These are phyloP conservation scores for Cladobotryum mycophilum DNA, from an alignment of 2,329 filamentous ascomycete genomes.

Conservation along the genomic window DNA sequence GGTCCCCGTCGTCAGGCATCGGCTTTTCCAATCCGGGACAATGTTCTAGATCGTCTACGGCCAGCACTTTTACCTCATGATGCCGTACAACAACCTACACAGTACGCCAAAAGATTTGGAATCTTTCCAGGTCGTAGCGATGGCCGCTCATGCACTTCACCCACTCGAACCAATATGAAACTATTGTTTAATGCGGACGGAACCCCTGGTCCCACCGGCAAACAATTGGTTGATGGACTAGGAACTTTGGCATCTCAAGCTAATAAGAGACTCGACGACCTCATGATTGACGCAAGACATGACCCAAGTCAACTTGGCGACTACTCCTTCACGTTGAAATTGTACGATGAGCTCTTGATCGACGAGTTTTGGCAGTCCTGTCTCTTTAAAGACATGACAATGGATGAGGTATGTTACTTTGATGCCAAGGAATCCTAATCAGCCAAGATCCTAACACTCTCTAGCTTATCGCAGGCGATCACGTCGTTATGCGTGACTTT, in stretches of 20 bases:
- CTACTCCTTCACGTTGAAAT: constrained; percentile 12
- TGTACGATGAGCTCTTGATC: constrained; percentile 19
- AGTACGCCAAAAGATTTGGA: constrained; percentile 23
- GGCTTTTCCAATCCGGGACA: constrained; percentile 13
- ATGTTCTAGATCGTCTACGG: constrained; percentile 16
- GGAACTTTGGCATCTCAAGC: constrained; percentile 9
- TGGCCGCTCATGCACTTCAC: constrained; percentile 26
- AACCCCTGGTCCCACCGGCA: constrained; percentile 11
- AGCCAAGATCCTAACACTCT: not conserved
- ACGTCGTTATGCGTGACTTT: constrained; percentile 17
- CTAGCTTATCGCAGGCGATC: constrained; percentile 19
- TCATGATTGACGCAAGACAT: not conserved
- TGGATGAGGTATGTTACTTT: constrained; percentile 21
- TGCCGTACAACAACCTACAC: constrained; percentile 18
- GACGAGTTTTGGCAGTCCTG: constrained; percentile 27
- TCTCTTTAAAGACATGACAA: constrained; percentile 24
- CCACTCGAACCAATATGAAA: constrained; percentile 16
- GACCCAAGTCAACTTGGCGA: not conserved
- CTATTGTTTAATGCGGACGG: no score
- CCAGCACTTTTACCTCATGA: constrained; percentile 21
- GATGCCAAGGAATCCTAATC: not conserved
- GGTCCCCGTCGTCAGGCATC: constrained; percentile 5
- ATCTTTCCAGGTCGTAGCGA: constrained; percentile 22
- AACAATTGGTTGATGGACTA: constrained; percentile 18
- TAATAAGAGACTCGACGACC: not conserved